A percentile compares a stretch with the other conserved stretches of the same genome.
phyloP scores from a whole-genome alignment of 176 grass and related monocot genomes.

The Rhynchospora breviuscula region DNA sequence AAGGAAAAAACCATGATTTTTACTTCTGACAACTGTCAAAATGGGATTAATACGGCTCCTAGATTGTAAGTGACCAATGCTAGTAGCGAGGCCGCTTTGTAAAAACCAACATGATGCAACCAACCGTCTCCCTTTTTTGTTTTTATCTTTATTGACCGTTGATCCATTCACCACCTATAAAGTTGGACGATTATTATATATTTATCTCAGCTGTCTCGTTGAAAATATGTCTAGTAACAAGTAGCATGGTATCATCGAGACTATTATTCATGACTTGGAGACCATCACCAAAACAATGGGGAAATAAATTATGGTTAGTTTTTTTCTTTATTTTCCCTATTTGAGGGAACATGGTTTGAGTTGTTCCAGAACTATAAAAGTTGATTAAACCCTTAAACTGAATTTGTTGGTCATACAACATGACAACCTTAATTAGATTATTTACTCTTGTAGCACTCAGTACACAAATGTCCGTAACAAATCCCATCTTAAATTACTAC shows the following conservation, averaged over 20 bases:
- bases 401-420: too few species aligned
- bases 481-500: too few species aligned
- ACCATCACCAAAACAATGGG: background rate
- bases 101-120: background rate
- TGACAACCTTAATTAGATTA: too few species aligned
- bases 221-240: background rate
- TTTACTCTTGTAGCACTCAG: too few species aligned
- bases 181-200: background rate
- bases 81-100: background rate
- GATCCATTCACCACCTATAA: background rate
- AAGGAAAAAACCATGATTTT: background rate
- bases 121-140: too few species aligned
- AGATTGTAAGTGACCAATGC: background rate
- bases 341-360: too few species aligned
- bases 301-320: background rate
- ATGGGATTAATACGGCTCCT: background rate
- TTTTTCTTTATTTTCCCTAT: too few species aligned
- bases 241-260: background rate
- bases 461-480: too few species aligned
- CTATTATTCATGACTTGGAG: background rate
- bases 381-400: too few species aligned
- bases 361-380: too few species aligned
- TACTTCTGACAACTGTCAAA: conserved; percentile 7
- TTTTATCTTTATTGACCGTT: conserved; percentile 12
- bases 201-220: conserved; percentile 1